Base-by-base conservation (phyloP, 1,284 basidiomycete genomes). In the Tylopilus sp. region DNA sequence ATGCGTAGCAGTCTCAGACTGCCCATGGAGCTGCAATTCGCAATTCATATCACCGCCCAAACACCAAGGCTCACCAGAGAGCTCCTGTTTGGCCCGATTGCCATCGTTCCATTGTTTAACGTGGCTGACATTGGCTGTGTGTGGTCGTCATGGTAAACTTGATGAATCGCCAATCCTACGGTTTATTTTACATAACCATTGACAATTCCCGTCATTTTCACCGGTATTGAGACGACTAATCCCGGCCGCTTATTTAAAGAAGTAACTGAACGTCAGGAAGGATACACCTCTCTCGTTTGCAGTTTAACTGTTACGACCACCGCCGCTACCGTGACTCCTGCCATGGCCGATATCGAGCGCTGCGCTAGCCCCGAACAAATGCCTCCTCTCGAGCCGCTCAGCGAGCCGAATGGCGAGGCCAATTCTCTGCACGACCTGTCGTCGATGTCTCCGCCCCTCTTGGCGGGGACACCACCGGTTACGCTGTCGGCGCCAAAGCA, bases 321-420 rank as follows among this genome's bases (percentile, higher is more conserved):
- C 17, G 8, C 35, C 22, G 14, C 19, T 7, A 32, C 48, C 13
- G 2, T n/a, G 20, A 20, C 25, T 25, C 5, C 32, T 22, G 19
- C 54, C 25, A 64, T 62, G 62, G 19, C 53, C 6, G 28, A 22
- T 20, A 54, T 54, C 24, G 52, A 54, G 7, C 58, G 46, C 11
- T 46, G 32, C 13, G 31, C 35, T 22, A 55, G 29, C 22, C 31
- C 48, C 1, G 60, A 61, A 15, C 48, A 52, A 31, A 61, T 65
- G 8, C 65, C 65, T 35, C 50, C 50, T 49, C 65, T 65, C 17
- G 65, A 67, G 36, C 57, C 63, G 1, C 60, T 64, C 41, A 52
- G 15, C 8, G 43, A 44, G 10, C 43, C 31, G 7, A 43, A 9
- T 22, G 26, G 57, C 29, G 60, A 56, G 22, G 24, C 15, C 32